These are phyloP conservation scores for Dimocarpus longan DNA, from an alignment of 345 rosid genomes.

Conservation along the genomic window DNA sequence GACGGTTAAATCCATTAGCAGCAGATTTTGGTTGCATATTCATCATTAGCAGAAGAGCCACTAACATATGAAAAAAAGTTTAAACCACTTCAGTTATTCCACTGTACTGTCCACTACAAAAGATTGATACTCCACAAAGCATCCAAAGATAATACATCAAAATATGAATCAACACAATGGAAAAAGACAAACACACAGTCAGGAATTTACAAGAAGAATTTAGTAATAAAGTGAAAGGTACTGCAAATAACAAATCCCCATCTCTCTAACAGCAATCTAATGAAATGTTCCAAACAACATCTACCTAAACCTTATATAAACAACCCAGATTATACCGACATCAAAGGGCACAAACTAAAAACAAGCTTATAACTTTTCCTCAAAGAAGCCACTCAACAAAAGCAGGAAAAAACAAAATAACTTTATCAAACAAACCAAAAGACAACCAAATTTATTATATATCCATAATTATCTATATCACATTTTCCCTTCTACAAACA, in stretches of 20 bases:
- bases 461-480: not conserved
- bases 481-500: not conserved
- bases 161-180: not conserved
- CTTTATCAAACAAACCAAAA: not conserved
- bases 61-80: slow-evolving; percentile 13
- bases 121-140: slow-evolving; percentile 1
- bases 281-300: too few species aligned
- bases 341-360: not conserved
- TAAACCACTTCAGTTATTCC: slow-evolving; percentile 3
- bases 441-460: not conserved
- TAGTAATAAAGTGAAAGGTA: not conserved
- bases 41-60: slow-evolving; percentile 40
- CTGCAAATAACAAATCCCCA: not conserved
- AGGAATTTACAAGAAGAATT: not conserved
- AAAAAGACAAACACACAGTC: not conserved
- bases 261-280: not conserved
- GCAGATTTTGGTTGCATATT: slow-evolving; percentile 53
- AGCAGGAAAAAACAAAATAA: not conserved
- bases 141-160: not conserved
- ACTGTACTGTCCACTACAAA: not conserved
- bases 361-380: not conserved
- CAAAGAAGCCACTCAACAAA: not conserved
- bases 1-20: slow-evolving; percentile 66
- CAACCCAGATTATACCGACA: not conserved
- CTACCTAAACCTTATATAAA: not conserved